Base-by-base conservation (phyloP, 352 stramenopile species). In the Globisporangium paroecandrum region DNA sequence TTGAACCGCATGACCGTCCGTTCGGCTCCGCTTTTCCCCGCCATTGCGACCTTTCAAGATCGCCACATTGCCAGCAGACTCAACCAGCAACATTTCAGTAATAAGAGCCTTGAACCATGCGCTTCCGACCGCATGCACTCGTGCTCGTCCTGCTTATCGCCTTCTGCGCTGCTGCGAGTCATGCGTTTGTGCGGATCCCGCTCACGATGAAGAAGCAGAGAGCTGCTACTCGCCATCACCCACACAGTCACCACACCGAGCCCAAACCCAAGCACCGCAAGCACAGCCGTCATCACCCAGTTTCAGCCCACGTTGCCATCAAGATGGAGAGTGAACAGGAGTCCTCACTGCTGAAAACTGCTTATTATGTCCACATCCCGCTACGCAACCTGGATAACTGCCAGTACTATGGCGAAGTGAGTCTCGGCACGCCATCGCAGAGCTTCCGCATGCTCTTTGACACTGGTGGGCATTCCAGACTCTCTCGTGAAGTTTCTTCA, bases 351-450 rank as follows among this genome's bases (percentile, higher is more conserved):
- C 47, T 18, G 0, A 49, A 53, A 38, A 13, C 20, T 6, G 36
- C 1, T 8, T 22, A 36, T 38, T 61, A 60, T 15, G 70, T 69
- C 15, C 68, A 64, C 25, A 32, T 80, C n/a, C 32, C 66, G 25
- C 63, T 83, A 24, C 36, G 46, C 15, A 76, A 71, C 57, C 20
- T 79, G 4, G 62, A 75, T 12, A 71, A 75, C 56, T 64, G 69
- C 27, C 68, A 81, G 25, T 83, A 77, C 69, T 74, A 65, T 24
- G 73, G 66, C 3, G 22, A 53, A 10, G 62, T 81, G 9, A 32
- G 22, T 8, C 43, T 83, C 27, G 74, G 76, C n/a, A 76, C 73
- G 6, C 76, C 76, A 15, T 74, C 76, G 25, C 76, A 81, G 63
- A 59, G 22, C 22, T 83, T 81, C 53, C 61, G 55, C 27, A 69